Evolutionary conservation across 257 asterid species (phyloP), one percentile per base, ranked within the genome.

Genomic region (Capsicum chinense): DNA sequence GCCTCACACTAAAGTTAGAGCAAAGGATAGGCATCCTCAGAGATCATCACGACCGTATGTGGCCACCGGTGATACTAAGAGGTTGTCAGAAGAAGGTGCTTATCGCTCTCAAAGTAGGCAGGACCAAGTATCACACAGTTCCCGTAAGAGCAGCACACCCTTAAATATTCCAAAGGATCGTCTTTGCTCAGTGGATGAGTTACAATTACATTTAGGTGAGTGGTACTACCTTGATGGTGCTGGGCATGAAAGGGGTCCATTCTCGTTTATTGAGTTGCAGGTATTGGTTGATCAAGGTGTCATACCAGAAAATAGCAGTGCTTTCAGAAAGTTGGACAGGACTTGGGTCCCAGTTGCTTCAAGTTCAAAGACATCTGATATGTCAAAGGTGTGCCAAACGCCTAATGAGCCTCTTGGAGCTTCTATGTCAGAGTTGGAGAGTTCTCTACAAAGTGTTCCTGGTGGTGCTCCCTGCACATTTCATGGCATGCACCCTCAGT

Each of bases 211-310:
- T 82, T 76, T 93, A 64, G 99, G 99, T 85, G 96, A 93, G 82
- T 97, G 99, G 99, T 95, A 89, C 91, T 97, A 91, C 90, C 91
- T 93, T 84, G 99, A 97, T 90, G 98, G 98, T 84, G 95, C 94
- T 88, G 99, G 99, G 86, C 99, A 92, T 90, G 97, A 97, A 88
- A 92, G 87, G 81, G 99, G 99, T 59, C 99, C 99, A 89, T 87
- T 91, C 35, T 86, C 96, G 73, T 93, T 91, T 89, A 74, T 93
- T 26, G 97, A 97, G 93, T 87, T 97, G 90, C 98, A 90, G 86
- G 85, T 70, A 70, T 86, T 97, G 98, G 96, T 93, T 37, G 95
- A 93, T 86, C 92, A 90, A 92, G 98, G 98, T 76, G 90, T 88
- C 76, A 93, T 97, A 79, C 95, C 86, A 85, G 93, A 89, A 76